Evolutionary conservation across 495 filamentous ascomycete genomes (phyloP), one percentile per base, ranked within the genome.

Genomic region (Hypomontagnella submonticulosa): DNA sequence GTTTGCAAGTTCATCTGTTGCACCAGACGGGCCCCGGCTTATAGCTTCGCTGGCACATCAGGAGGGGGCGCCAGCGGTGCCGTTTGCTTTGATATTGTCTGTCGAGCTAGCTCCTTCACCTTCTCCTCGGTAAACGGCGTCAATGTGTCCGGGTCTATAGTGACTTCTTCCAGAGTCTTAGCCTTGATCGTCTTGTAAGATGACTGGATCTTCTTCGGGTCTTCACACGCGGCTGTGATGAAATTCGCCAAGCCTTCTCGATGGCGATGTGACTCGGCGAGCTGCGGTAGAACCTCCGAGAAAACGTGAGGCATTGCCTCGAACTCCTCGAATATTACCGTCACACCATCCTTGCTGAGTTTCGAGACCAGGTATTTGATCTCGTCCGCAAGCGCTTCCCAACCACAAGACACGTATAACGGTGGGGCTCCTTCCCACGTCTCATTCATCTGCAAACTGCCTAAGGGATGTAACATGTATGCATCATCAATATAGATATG

Each of bases 291-390:
- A 0, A 96, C 47, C 62, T 88, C 66, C 0, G 81, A 87, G 72
- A 96, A 96, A 59, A 89, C 91, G 71, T 98, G 94, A 42, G 93
- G 93, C 92, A 97, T 96, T 1, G 87, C 89, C 74, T 94, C 90
- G 66, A 87, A 96, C 74, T 92, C 83, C 69, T 93, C 87, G 37
- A 87, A 89, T 32, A 85, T 77, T 4, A 97, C 85, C 0, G 73
- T 64, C 0, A 90, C 90, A 10, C 89, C 88, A 11, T 88, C 86
- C 5, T 71, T 66, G 27, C 83, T 79, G 2, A 91, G 78, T 33
- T 83, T 81, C 6, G 82, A 76, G 10, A 89, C 90, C 4, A 91
- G 56, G 36, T 87, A 83, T 41, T 83, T 78, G 51, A 80, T 85
- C 69, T 95, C 91, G 73, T 97, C 92, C 0, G 86, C 75, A 20